A percentile compares a stretch with the other conserved stretches of the same genome.
Evolutionary conservation across 495 filamentous ascomycete genomes (phyloP).

Genomic region (Hypoxylon fragiforme): DNA sequence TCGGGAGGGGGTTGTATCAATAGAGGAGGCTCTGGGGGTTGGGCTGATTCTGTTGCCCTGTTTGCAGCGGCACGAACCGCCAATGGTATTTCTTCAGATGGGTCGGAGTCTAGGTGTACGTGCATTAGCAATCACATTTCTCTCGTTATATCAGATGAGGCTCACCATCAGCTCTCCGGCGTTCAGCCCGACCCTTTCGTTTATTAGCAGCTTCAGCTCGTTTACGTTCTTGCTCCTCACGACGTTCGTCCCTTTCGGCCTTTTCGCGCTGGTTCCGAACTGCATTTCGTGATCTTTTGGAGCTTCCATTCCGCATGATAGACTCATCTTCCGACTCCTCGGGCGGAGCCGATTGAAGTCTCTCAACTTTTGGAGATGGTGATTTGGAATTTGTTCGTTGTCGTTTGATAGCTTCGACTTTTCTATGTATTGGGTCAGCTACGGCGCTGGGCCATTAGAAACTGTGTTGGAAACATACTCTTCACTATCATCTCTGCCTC

Average conservation of each 20-base stretch:
- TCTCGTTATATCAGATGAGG: too few species aligned
- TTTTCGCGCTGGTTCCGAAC: constrained; percentile 73
- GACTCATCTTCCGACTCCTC: constrained; percentile 74
- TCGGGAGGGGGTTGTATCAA: constrained; percentile 56
- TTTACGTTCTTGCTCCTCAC: constrained; percentile 71
- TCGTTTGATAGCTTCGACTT: constrained; percentile 59
- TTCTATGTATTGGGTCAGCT: constrained; percentile 39
- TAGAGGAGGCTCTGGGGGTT: constrained; percentile 41
- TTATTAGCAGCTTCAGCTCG: constrained; percentile 70
- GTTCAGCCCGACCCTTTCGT: constrained; percentile 73
- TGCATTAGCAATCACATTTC: too few species aligned
- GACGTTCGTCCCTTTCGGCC: constrained; percentile 71
- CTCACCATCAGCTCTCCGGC: constrained; percentile 76
- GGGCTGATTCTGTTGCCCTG: constrained; percentile 38
- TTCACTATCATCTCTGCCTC: constrained; percentile 89
- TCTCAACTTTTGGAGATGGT: constrained; percentile 57
- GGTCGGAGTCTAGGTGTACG: constrained; percentile 68
- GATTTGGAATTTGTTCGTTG: constrained; percentile 78
- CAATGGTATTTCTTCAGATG: constrained; percentile 59
- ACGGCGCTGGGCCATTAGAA: background rate
- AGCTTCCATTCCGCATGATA: constrained; percentile 52
- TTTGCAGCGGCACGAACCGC: constrained; percentile 45
- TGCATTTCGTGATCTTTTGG: constrained; percentile 67
- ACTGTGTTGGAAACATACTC: constrained; percentile 62
- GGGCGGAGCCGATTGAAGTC: constrained; percentile 50